Conservation (phyloP, 495 filamentous ascomycete species). For the Penicillium subrubescens region DNA sequence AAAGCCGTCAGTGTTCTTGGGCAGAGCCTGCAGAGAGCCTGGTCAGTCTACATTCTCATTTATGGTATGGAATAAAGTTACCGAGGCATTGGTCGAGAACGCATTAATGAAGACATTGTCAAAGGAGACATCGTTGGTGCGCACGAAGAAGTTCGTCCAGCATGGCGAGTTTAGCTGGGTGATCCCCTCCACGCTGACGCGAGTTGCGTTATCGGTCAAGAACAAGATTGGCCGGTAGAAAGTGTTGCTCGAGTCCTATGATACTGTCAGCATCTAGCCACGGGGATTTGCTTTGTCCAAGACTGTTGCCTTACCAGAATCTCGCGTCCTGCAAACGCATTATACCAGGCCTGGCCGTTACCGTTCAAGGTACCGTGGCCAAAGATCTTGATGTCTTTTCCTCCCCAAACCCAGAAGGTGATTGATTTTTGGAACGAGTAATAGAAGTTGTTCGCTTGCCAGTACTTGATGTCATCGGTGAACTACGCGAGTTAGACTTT, state of each 20-base stretch:
- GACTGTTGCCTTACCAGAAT: slow-evolving; percentile 35
- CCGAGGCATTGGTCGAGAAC: slow-evolving; percentile 52
- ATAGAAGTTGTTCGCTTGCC: slow-evolving; percentile 59
- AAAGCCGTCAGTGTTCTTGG: slow-evolving; percentile 63
- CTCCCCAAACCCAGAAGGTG: slow-evolving; percentile 64
- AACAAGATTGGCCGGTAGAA: slow-evolving; percentile 60
- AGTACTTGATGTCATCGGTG: slow-evolving; percentile 59
- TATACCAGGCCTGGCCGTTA: slow-evolving; percentile 56
- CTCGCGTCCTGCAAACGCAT: slow-evolving; percentile 48
- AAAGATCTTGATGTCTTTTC: slow-evolving; percentile 57
- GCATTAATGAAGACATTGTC: slow-evolving; percentile 56
- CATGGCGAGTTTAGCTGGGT: slow-evolving; percentile 59
- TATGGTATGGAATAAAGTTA: slow-evolving; percentile 5
- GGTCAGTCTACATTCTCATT: background rate
- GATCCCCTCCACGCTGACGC: slow-evolving; percentile 55
- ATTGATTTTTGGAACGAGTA: slow-evolving; percentile 61
- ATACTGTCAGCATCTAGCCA: background rate
- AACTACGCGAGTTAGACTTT: slow-evolving; percentile 37
- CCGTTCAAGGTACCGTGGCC: slow-evolving; percentile 56
- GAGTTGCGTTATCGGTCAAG: slow-evolving; percentile 57
- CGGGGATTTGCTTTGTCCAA: background rate
- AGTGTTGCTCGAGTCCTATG: slow-evolving; percentile 50
- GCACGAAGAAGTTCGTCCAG: slow-evolving; percentile 61
- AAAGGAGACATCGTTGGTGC: slow-evolving; percentile 54
- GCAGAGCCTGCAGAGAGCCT: slow-evolving; percentile 30